These are phyloP conservation scores for Zoysia matrella DNA, from an alignment of 202 grass and related monocot genomes.

Conservation along the genomic window DNA sequence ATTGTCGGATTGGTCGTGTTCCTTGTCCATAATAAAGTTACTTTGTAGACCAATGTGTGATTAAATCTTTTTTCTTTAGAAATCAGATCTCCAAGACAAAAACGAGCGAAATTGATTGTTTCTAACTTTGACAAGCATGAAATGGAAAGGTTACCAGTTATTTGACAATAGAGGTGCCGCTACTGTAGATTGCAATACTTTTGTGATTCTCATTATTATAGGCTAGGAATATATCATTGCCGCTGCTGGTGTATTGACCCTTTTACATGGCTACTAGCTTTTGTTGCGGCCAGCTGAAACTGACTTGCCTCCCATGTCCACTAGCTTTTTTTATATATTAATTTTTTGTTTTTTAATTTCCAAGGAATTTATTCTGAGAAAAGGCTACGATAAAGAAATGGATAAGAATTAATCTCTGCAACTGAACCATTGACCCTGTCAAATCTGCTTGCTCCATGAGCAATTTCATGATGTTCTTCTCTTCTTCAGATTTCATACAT, in stretches of 20 bases:
- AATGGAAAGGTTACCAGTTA: slow-evolving; percentile 14
- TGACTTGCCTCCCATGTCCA: too few species aligned
- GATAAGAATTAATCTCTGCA: too few species aligned
- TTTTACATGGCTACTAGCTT: neutral
- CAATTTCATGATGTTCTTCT: slow-evolving; percentile 21
- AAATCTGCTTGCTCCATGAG: neutral
- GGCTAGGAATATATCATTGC: slow-evolving; percentile 9
- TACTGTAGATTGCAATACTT: slow-evolving; percentile 3
- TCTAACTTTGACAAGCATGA: slow-evolving; percentile 22
- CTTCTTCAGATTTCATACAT: slow-evolving; percentile 93
- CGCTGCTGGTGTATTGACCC: too few species aligned
- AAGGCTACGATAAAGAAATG: too few species aligned
- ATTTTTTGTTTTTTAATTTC: too few species aligned
- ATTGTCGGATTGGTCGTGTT: slow-evolving; percentile 1
- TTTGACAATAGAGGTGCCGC: neutral
- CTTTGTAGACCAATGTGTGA: neutral
- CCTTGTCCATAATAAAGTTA: slow-evolving; percentile 22
- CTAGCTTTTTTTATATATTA: too few species aligned
- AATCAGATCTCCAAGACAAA: neutral
- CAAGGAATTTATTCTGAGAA: too few species aligned
- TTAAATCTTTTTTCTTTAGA: neutral
- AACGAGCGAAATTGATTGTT: slow-evolving; percentile 3
- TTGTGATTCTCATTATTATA: slow-evolving; percentile 17
- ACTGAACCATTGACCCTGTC: too few species aligned
- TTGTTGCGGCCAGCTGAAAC: too few species aligned